Evolutionary conservation across 371 early-diverging fungal species (phyloP), one percentile per base, ranked within the genome.

Genomic region (Mucor mucedo): DNA sequence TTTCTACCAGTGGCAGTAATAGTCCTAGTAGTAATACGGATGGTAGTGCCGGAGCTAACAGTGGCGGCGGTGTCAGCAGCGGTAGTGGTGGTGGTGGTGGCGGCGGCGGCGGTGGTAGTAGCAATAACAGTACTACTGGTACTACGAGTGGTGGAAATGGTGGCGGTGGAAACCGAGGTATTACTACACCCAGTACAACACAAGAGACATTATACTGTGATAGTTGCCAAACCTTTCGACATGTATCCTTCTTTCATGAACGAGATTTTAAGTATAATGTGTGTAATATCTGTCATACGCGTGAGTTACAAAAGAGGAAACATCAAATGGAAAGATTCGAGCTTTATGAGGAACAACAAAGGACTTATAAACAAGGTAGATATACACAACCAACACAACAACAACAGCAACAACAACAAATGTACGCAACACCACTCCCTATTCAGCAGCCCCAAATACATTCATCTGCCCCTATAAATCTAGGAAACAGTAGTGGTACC

Each of bases 141-240:
- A 38, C 7, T 40, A 35, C 64, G 21, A 21, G 21, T 21, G 21
- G 21, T 21, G 21, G 21, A 52, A 57, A 7, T 50, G 16, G 35
- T 21, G 47, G 47, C 39, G 55, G 27, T 7, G 55, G 27, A 5
- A 49, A 38, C 14, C 52, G 45, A 39, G 55, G 50, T 53, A 60
- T 52, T 30, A 27, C 33, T 5, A 55, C 63, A 10, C 28, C 47
- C 57, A 55, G 40, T 28, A 33, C 39, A 58, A 44, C 56, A 8
- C 58, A 58, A 39, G 62, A 70, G 44, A 65, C 54, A 3, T 16
- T 65, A 5, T 68, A 71, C 41, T 71, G 72, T 45, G 72, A 71
- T 53, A 65, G 62, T 58, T 71, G 72, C 40, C 72, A 67, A 39
- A 64, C 72, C 7, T 62, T 71, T 58, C 60, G 68, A 9, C 58